Conservation (phyloP, 1,139 yeast species). For the Wickerhamiella infanticola region DNA sequence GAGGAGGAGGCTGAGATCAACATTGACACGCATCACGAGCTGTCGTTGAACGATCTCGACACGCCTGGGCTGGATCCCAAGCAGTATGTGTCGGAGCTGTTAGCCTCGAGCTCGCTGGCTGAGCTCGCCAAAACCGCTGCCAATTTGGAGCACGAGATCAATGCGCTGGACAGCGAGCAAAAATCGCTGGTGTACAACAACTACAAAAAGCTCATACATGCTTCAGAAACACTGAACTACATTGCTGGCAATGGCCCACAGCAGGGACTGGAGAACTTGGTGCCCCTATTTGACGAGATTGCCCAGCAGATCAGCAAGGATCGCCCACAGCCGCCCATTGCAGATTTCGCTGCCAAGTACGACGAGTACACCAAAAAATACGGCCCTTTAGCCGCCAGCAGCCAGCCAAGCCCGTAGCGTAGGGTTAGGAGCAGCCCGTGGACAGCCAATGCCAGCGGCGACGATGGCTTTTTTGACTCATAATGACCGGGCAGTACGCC, state of each 20-base stretch:
- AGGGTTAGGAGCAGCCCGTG: neutral
- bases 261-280: conserved; percentile 9
- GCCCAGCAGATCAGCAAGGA: conserved; percentile 6
- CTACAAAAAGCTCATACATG: conserved; percentile 28
- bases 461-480: too few species aligned
- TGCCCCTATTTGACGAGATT: conserved; percentile 5
- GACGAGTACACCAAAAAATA: conserved; percentile 24
- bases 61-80: conserved; percentile 13
- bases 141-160: conserved; percentile 22
- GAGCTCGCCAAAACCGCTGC: conserved; percentile 21
- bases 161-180: conserved; percentile 27
- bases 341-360: neutral
- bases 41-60: neutral
- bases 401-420: neutral
- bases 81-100: conserved; percentile 17
- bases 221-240: conserved; percentile 24
- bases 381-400: neutral
- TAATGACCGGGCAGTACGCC: neutral
- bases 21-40: neutral
- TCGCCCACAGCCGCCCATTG: neutral
- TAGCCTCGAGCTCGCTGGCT: conserved; percentile 16
- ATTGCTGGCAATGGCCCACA: conserved; percentile 13
- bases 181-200: conserved; percentile 31
- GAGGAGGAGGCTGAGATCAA: conserved; percentile 9
- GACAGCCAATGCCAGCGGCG: too few species aligned